Base-by-base conservation (phyloP, 129 eudicot genomes). In the Flaveria trinervia region DNA sequence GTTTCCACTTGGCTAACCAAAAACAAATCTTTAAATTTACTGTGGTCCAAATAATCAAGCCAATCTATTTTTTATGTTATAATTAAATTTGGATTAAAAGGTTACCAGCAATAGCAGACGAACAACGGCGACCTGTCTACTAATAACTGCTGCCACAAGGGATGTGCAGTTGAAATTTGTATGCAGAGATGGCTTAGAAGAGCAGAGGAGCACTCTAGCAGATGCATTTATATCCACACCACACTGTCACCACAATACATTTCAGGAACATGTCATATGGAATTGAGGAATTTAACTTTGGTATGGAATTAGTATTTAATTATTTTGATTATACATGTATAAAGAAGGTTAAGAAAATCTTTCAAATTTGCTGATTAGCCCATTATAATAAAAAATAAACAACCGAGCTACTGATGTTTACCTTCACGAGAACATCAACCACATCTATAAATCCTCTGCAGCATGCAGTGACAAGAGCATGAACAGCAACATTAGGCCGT, bases 81-180 rank as follows among this genome's bases (percentile, higher is more conserved):
- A 56, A 68, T 56, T 22, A 44, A 49, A 57, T 43, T n/a, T 18
- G 72, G 59, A 41, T 65, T 57, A 50, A 62, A 65, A 80, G 57
- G 71, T 80, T 82, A 89, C 98, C 97, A 87, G 87, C 67, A 94
- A 82, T 46, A 94, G 84, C 54, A 86, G 82, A 73, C 84, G 89
- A 73, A 91, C 97, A n/a, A 83, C 90, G 61, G 98, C 82, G 17
- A 84, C 83, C 77, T 94, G 98, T 81, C 98, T 78, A 70, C 93
- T 84, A 77, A 94, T 97, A 83, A 94, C 85, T 26, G 98, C 98
- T 68, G 97, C 98, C 36, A 83, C 93, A 33, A 94, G 96, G 36
- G 89, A 86, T n/a, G 82, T 84, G 74, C 96, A 94, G 70, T 94
- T 90, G 54, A 77, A 82, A 77, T 91, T 94, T 65, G 97, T 81